Base-by-base conservation (phyloP, 129 eudicot genomes). In the Saussurea involucrata region DNA sequence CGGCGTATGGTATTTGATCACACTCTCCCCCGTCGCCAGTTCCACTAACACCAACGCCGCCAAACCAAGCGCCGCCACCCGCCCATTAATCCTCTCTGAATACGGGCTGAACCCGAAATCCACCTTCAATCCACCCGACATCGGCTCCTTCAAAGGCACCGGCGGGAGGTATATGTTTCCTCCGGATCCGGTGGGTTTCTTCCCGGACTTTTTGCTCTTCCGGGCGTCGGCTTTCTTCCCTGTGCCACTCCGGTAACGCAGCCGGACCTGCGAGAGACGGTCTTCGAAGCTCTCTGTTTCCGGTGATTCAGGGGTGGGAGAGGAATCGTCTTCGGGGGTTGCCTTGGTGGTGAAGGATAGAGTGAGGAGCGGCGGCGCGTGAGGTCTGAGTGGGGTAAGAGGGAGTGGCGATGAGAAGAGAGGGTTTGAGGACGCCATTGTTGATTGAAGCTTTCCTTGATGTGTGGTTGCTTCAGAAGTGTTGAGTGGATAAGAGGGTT, bases 31-130 rank as follows among this genome's bases (percentile, higher is more conserved):
- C 8, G 93, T 94, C 22, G 93, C 98, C 81, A 94, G 65, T 72
- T 94, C 98, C 87, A 94, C 98, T 81, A 87, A 22, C 75, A 94
- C 70, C 88, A 94, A 80, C 24, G 97, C 98, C 71, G 86, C 27
- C 68, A 94, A 12, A 36, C 98, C 98, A 33, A 94, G 87, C 33
- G 78, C 61, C 42, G 98, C 97, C 20, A 87, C 76, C 68, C 97
- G 85, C 36, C 98, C 98, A 24, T 94, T 94, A 11, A 85, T 83
- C 84, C 88, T 81, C 80, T 94, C 98, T 69, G 98, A 91, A 83
- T 85, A 94, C 75, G 93, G 96, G 67, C 83, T 91, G 68, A 94
- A 94, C 87, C 98, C 98, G 87, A 94, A 94, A 12, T 94, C 98
- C 85, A 94, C 98, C 63, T 86, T 84, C 80, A 94, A 0, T 8